Conservation (phyloP, 805 yeast species). For the Komagataella populi region DNA sequence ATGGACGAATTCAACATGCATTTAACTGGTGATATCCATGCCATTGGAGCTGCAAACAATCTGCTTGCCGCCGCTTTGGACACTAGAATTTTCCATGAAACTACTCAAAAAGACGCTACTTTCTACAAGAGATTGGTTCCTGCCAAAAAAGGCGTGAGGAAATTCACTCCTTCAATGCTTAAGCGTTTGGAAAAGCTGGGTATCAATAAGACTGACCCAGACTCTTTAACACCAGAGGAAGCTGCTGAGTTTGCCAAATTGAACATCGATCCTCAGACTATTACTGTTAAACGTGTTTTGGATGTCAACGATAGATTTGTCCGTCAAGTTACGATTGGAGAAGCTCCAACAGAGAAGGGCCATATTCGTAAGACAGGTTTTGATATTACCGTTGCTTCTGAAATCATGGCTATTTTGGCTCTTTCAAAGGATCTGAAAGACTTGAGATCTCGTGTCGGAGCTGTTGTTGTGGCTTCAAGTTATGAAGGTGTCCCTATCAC, state of each 20-base stretch:
- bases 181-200: conserved; percentile 57
- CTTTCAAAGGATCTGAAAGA: conserved; percentile 57
- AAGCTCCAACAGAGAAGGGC: conserved; percentile 74
- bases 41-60: conserved; percentile 73
- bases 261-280: conserved; percentile 67
- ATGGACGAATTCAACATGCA: conserved; percentile 86
- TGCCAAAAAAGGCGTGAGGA: conserved; percentile 54
- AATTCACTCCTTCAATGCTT: conserved; percentile 54
- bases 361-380: conserved; percentile 62
- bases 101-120: conserved; percentile 59
- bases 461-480: conserved; percentile 61
- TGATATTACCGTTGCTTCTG: conserved; percentile 78
- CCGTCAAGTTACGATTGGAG: conserved; percentile 67
- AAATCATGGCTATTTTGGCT: conserved; percentile 78
- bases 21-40: conserved; percentile 78
- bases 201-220: conserved; percentile 56
- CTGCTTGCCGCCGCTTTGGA: conserved; percentile 77
- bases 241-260: conserved; percentile 48
- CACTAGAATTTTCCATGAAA: conserved; percentile 76
- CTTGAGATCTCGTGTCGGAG: conserved; percentile 63
- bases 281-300: conserved; percentile 75
- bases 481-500: conserved; percentile 62
- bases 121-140: conserved; percentile 69
- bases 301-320: conserved; percentile 75
- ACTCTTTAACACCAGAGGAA: conserved; percentile 57